These are phyloP conservation scores for Plasmodium coatneyi DNA, from an alignment of 169 alveolate genomes.

Conservation along the genomic window DNA sequence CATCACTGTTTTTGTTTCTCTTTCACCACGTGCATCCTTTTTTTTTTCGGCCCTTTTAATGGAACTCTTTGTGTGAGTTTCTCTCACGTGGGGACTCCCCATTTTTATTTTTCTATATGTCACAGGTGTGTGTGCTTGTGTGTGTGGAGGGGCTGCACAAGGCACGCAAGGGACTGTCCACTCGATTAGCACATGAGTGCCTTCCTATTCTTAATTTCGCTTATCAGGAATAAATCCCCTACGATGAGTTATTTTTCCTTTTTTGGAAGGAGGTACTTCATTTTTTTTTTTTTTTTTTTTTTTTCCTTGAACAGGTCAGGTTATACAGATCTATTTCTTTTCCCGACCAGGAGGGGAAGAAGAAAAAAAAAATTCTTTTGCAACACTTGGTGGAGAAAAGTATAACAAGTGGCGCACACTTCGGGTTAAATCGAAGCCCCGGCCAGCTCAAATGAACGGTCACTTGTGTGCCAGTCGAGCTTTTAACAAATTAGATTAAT, in stretches of 20 bases:
- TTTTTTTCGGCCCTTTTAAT: neutral
- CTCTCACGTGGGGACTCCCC: neutral
- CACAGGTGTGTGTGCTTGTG: neutral
- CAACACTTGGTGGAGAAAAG: neutral
- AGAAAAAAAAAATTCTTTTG: neutral
- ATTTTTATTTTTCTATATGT: neutral
- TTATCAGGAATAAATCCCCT: neutral
- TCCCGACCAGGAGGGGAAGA: neutral
- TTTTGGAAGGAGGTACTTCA: too few relatives aligned
- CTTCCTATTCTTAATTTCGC: neutral
- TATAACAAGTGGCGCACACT: neutral
- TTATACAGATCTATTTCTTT: neutral
- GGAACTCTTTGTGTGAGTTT: neutral
- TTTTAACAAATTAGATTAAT: neutral
- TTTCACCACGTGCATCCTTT: neutral
- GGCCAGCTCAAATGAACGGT: neutral
- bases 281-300: too few relatives aligned
- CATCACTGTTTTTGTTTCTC: neutral
- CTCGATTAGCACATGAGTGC: neutral
- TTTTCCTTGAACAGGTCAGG: neutral
- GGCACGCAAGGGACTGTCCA: neutral
- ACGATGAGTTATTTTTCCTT: neutral
- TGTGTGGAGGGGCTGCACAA: neutral
- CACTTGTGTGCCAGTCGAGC: neutral
- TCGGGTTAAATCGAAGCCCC: neutral